phyloP scores from a whole-genome alignment of 257 asterid species.

The Solanum sparsipilum region DNA sequence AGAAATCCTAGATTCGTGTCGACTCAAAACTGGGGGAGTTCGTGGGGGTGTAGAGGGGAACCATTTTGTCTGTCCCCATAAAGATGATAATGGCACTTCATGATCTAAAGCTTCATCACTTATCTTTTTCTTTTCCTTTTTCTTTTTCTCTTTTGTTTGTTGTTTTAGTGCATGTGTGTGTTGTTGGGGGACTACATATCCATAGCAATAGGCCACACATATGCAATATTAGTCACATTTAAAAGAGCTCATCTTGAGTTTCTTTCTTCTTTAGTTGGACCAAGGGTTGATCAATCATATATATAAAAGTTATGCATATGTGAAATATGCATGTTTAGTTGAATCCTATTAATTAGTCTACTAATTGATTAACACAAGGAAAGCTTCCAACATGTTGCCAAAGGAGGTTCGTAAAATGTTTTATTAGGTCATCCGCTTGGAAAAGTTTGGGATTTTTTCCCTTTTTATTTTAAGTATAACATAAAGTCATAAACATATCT shows the following conservation, averaged over 20 bases:
- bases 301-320: not conserved
- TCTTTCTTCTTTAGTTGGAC: not conserved
- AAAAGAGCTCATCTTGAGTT: not conserved
- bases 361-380: not conserved
- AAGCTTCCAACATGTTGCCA: not conserved
- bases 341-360: not conserved
- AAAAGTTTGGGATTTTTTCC: not conserved
- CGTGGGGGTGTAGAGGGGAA: not conserved
- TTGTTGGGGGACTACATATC: not conserved
- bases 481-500: not conserved
- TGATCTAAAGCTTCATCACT: not conserved
- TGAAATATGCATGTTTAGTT: not conserved
- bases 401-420: not conserved
- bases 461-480: not conserved
- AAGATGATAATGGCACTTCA: not conserved
- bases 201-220: not conserved
- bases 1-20: no score
- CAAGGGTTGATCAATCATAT: not conserved
- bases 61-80: not conserved
- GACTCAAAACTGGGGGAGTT: not conserved
- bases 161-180: not conserved
- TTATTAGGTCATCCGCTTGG: not conserved
- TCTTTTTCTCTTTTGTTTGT: not conserved
- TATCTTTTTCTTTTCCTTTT: not conserved
- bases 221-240: not conserved